Percentiles rank a stretch among this genome's conserved stretches.
Evolutionary conservation across 1,284 basidiomycete species (phyloP).

Genomic region (Moniliella sp.): DNA sequence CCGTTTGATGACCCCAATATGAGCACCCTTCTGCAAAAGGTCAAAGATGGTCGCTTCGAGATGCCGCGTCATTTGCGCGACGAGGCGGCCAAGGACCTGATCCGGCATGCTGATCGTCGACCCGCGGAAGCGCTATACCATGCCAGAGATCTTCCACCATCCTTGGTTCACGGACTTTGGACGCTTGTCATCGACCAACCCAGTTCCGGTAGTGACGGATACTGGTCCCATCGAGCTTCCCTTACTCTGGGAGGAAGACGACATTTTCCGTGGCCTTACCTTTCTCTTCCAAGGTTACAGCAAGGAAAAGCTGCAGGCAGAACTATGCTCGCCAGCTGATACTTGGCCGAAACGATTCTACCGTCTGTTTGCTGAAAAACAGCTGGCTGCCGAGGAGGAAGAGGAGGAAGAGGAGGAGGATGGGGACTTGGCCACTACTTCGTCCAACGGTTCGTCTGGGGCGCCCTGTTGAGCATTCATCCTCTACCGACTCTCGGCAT

Average conservation of each 20-base stretch:
- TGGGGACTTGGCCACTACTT: too few relatives aligned
- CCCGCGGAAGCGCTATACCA: constrained; percentile 59
- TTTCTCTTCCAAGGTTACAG: constrained; percentile 51
- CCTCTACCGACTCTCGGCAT: too few relatives aligned
- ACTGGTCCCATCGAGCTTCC: constrained; percentile 34
- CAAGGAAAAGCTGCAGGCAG: constrained; percentile 14
- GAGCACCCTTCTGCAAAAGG: constrained; percentile 55
- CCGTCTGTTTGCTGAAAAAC: constrained; percentile 21
- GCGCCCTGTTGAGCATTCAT: too few relatives aligned
- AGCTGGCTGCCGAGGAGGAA: constrained; percentile 26
- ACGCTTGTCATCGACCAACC: constrained; percentile 15
- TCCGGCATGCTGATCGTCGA: constrained; percentile 75
- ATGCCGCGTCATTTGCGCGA: constrained; percentile 54
- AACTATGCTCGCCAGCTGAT: constrained; percentile 11
- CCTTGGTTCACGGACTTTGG: constrained; percentile 63
- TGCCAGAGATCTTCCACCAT: constrained; percentile 62
- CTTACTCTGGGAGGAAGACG: constrained; percentile 37
- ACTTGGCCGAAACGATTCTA: constrained; percentile 34
- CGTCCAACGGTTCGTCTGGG: too few relatives aligned
- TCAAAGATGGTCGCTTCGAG: constrained; percentile 56
- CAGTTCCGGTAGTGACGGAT: constrained; percentile 16
- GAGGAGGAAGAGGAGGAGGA: constrained; percentile 14
- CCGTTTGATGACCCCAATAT: constrained; percentile 85
- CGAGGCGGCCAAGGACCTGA: constrained; percentile 59
- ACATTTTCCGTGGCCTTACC: constrained; percentile 70